A percentile compares a stretch with the other conserved stretches of the same genome.
phyloP scores from a whole-genome alignment of 129 eudicot genomes.

The Escallonia rubra region DNA sequence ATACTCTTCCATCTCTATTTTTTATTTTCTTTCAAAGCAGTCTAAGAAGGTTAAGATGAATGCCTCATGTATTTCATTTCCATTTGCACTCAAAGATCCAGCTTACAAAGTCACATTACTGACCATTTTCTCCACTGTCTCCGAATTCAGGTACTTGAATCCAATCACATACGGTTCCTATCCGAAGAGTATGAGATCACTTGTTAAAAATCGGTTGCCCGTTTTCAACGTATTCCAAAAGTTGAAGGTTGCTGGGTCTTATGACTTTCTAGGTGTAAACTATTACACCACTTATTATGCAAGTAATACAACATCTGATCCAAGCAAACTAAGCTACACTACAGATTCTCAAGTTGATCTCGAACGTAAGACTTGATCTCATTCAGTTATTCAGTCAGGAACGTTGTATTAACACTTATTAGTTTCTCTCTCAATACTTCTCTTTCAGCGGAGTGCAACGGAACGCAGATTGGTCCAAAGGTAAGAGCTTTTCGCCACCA shows the following conservation, averaged over 20 bases:
- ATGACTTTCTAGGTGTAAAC: slow-evolving; percentile 36
- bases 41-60: too few relatives aligned
- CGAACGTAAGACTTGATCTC: too few relatives aligned
- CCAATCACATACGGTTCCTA: slow-evolving; percentile 18
- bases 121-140: too few relatives aligned
- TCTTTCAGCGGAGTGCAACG: slow-evolving; percentile 25
- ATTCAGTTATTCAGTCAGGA: neutral
- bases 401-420: neutral
- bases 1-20: too few relatives aligned
- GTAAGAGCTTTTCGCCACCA: too few relatives aligned
- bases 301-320: neutral
- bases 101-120: too few relatives aligned
- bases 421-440: neutral
- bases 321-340: slow-evolving; percentile 8
- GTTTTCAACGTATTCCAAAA: slow-evolving; percentile 16
- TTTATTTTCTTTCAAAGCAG: too few relatives aligned
- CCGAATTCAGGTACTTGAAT: slow-evolving; percentile 8
- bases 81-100: too few relatives aligned
- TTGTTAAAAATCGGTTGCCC: slow-evolving; percentile 21
- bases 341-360: slow-evolving; percentile 16
- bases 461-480: slow-evolving; percentile 25
- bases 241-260: slow-evolving; percentile 21
- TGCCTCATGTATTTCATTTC: too few relatives aligned
- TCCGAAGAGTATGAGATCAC: slow-evolving; percentile 10
- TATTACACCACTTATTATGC: slow-evolving; percentile 33